These are phyloP conservation scores for Phytophthora fragariae DNA, from an alignment of 352 stramenopile species.

Conservation along the genomic window DNA sequence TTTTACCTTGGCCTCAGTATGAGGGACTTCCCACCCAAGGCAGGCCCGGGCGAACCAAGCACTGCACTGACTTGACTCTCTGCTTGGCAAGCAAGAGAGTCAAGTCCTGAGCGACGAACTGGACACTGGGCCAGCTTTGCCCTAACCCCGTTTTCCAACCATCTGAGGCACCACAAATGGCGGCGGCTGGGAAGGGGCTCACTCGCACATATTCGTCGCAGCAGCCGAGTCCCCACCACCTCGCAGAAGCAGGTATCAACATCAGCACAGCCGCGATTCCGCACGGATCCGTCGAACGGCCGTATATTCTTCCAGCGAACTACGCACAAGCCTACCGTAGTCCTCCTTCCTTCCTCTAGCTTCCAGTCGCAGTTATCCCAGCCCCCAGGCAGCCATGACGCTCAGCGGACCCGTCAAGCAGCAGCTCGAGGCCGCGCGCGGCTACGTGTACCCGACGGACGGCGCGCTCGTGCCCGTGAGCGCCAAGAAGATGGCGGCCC, in stretches of 20 bases:
- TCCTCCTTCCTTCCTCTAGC: conserved; percentile 15
- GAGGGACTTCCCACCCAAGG: too few species aligned
- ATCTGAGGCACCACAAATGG: background rate
- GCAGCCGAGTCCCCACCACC: conserved; percentile 15
- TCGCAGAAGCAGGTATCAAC: conserved; percentile 37
- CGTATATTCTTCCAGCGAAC: conserved; percentile 21
- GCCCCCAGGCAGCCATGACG: conserved; percentile 43
- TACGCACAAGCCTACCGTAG: conserved; percentile 26
- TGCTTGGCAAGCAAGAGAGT: too few species aligned
- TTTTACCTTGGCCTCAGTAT: too few species aligned
- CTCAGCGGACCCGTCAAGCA: conserved; percentile 57
- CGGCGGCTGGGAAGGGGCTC: conserved; percentile 15
- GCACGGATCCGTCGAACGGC: conserved; percentile 36
- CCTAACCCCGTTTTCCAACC: background rate
- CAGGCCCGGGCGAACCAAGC: too few species aligned
- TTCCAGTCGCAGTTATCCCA: conserved; percentile 31
- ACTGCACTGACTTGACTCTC: too few species aligned
- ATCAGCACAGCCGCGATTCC: conserved; percentile 6
- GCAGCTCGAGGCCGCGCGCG: conserved; percentile 50
- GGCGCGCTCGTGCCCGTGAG: conserved; percentile 59
- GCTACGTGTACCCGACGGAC: conserved; percentile 50
- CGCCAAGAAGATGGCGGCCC: conserved; percentile 47
- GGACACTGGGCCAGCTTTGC: background rate
- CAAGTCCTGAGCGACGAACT: background rate
- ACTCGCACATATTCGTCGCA: conserved; percentile 28